Base-by-base conservation (phyloP, 1,284 basidiomycete species). In the Trichosporon inkin region DNA sequence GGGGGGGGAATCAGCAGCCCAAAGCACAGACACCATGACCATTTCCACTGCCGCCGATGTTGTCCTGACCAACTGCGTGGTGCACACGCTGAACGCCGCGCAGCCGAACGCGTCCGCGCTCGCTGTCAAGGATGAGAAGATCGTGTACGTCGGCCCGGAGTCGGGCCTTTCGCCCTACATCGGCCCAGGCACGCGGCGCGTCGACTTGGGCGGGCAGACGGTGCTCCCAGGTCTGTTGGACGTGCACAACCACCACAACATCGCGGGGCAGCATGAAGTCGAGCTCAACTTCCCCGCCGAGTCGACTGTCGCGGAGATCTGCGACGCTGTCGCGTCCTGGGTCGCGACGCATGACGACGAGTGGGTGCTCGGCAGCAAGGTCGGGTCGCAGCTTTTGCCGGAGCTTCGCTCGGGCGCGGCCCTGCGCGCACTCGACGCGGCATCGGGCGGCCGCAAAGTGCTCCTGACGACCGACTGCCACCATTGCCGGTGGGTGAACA, bases 181-280 rank as follows among this genome's bases (percentile, higher is more conserved):
- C 6, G 55, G 41, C 20, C 19, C 35, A 2, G 17, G 14, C 28
- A 56, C 55, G 7, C 19, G 13, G 10, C 19, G 35, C 1, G n/a
- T 56, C 22, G 55, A 56, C 35, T 16, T 49, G 8, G 44, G 16
- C 5, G 55, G 55, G 14, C 14, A n/a, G 14, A 35, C 41, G 10
- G 55, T 56, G 19, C 22, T 56, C 3, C 55, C 55, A 16, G 55
- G 55, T 6, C 55, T 56, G 1, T 38, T 56, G 55, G 55, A 56
- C 41, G 55, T 56, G 44, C 55, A 56, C 44, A 56, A 56, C 55
- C 55, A 56, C 20, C 55, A 56, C 44, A 20, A 35, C 16, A 38
- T 56, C 5, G 55, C 53, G 34, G 52, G 52, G 44, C 24, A 49
- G 22, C 44, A 49, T 22, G 44, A 49, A 22, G 44, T 19, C 44